phyloP scores from a whole-genome alignment of 768 basidiomycete genomes.

The Hysterangium stoloniferum region DNA sequence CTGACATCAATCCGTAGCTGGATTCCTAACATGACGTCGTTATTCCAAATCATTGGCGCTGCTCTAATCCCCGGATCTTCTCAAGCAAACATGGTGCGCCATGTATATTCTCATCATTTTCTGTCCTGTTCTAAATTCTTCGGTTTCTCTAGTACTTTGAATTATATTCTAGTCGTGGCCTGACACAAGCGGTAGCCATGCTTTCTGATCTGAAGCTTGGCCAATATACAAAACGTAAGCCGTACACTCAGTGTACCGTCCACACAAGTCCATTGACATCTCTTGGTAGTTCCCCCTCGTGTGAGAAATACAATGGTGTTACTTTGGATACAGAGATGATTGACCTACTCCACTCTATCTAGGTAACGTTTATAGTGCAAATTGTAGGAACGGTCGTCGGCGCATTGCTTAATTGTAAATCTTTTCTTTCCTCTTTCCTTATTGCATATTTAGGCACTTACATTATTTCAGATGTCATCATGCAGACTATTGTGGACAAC shows the following conservation, averaged over 20 bases:
- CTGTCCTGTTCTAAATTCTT: not conserved
- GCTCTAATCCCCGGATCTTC: conserved; percentile 43
- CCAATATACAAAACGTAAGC: conserved; percentile 28
- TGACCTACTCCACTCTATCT: not conserved
- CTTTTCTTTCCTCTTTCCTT: not conserved
- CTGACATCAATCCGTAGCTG: not conserved
- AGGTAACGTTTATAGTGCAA: conserved; percentile 49
- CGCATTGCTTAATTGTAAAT: conserved; percentile 6
- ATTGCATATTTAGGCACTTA: not conserved
- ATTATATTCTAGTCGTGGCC: not conserved
- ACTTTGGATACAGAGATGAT: not conserved
- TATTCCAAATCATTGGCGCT: conserved; percentile 60
- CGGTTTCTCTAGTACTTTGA: not conserved
- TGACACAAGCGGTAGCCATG: not conserved
- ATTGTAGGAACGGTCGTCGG: conserved; percentile 56
- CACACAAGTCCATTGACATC: not conserved
- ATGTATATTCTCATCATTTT: not conserved
- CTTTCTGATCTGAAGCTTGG: conserved; percentile 24
- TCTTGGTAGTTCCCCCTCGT: conserved; percentile 38
- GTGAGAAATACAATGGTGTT: conserved; percentile 15
- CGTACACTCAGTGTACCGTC: not conserved
- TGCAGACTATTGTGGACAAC: not conserved
- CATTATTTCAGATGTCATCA: no score
- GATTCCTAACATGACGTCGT: conserved; percentile 27
- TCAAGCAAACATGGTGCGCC: conserved; percentile 1